Conservation (phyloP, 345 rosid species). For the Eutrema japonicum region DNA sequence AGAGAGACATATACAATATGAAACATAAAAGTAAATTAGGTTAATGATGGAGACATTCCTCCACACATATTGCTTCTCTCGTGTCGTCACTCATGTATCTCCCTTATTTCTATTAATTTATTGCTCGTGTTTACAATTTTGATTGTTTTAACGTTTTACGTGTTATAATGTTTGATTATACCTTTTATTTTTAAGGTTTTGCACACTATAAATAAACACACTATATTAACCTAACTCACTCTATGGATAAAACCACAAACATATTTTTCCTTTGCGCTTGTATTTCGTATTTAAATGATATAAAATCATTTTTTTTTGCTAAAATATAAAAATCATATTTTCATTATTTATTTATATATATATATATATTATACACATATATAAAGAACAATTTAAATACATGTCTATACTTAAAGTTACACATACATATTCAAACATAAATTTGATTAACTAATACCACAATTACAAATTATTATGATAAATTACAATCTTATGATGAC, state of each 20-base stretch:
- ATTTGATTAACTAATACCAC: conserved; percentile 1
- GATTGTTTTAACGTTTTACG: neutral
- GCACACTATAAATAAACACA: conserved; percentile 1
- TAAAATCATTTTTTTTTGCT: too few relatives aligned
- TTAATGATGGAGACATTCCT: conserved; percentile 38
- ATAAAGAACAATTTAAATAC: neutral
- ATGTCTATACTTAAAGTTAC: neutral
- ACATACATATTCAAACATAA: neutral
- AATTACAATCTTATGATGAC: conserved; percentile 2
- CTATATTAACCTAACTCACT: too few relatives aligned
- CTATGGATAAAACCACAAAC: neutral
- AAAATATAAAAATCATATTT: too few relatives aligned
- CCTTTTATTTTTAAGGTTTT: neutral
- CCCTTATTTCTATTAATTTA: neutral
- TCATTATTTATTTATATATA: too few relatives aligned
- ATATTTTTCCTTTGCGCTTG: neutral
- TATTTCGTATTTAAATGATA: neutral
- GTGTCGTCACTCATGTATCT: conserved; percentile 15
- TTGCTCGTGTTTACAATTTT: conserved; percentile 7
- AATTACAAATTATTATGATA: neutral
- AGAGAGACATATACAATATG: neutral
- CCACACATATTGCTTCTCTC: conserved; percentile 34
- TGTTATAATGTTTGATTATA: neutral
- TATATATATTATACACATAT: too few relatives aligned
- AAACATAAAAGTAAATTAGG: conserved; percentile 25